A percentile compares a stretch with the other conserved stretches of the same genome.
These are phyloP conservation scores for Fragaria nilgerrensis DNA, from an alignment of 306 rosid genomes.

Conservation along the genomic window DNA sequence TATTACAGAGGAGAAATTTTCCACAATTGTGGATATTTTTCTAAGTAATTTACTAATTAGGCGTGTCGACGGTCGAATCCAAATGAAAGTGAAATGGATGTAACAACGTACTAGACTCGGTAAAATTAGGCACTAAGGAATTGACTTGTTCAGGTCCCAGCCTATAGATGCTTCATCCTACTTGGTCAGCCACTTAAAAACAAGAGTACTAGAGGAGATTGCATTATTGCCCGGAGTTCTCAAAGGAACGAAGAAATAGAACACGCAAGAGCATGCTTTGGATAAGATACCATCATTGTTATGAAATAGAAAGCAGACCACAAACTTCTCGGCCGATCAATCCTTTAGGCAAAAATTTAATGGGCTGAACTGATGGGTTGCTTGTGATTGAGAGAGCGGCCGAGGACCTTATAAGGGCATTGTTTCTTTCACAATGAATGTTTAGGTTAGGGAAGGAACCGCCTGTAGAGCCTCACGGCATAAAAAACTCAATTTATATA, in stretches of 20 bases:
- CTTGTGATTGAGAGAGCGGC: neutral
- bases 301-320: neutral
- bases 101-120: neutral
- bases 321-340: neutral
- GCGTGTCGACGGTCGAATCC: neutral
- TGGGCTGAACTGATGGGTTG: too few species aligned
- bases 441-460: too few species aligned
- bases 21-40: neutral
- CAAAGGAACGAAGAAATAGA: neutral
- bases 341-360: too few species aligned
- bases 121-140: neutral
- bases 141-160: neutral
- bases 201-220: neutral
- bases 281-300: neutral
- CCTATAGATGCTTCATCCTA: neutral
- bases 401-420: too few species aligned
- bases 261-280: neutral
- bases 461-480: rapidly evolving
- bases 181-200: neutral
- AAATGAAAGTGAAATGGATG: neutral
- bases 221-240: neutral
- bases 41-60: neutral
- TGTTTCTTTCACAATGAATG: too few species aligned
- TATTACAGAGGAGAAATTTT: neutral
- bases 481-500: too few species aligned